Base-by-base conservation (phyloP, 1,139 yeast species). In the Saccharomyces pastorianus region DNA sequence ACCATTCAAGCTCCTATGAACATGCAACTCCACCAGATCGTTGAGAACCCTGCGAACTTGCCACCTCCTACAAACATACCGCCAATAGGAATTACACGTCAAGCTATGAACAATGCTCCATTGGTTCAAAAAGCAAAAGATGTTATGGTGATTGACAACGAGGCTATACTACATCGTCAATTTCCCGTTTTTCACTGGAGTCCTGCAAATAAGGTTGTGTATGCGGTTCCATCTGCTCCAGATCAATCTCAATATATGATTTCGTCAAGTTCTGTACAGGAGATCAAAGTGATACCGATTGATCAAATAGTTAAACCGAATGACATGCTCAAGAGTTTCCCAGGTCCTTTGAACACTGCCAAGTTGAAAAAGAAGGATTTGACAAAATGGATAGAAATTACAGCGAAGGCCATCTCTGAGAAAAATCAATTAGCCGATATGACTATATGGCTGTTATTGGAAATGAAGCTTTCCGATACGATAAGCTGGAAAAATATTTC, bases 121-220 rank as follows among this genome's bases (percentile, higher is more conserved):
- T 32, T 13, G 1, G 14, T 32, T n/a, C 60, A 54, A 27, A 59
- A 42, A 31, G 62, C 44, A 13, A 59, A 46, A 20, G 34, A 17
- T 13, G 54, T n/a, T 23, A 14, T 26, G 47, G 34, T 3, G 27
- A 23, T 59, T 13, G 64, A 64, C 53, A 63, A 62, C 46, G 51
- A 58, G 5, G 71, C 66, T n/a, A 64, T 74, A 6, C 59, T 70
- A 13, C 67, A 65, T 44, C 72, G 88, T 55, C 96, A 88, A 66
- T 87, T 86, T 68, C 96, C 96, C 0, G 69, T 90, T 41, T 86
- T 89, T 66, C 75, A 79, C 55, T 90, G 95, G 88, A 80, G 88
- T 50, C 72, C 74, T 42, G 73, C 79, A 5, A 73, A 74, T 9
- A 77, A 73, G 51, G 66, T 79, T 20, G 76, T 77, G 1, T 71